These are phyloP conservation scores for Cutaneotrichosporon sp. DNA, from an alignment of 1,284 basidiomycete genomes.

Conservation along the genomic window DNA sequence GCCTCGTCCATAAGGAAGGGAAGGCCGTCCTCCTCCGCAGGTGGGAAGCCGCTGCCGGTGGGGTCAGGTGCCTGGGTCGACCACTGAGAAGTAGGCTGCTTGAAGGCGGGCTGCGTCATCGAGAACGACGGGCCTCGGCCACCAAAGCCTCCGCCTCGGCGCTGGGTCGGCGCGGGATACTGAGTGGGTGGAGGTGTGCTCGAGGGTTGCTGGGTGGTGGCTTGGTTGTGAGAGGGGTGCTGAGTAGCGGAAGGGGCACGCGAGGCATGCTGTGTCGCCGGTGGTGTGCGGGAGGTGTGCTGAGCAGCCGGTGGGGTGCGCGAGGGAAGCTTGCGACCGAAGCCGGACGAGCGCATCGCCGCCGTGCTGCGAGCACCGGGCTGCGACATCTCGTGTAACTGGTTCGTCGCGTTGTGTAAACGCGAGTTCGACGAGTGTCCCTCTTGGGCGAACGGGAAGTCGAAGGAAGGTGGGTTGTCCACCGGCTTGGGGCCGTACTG, in stretches of 20 bases:
- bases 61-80: too few relatives aligned
- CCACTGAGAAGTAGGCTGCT: too few relatives aligned
- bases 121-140: neutral
- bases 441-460: slow-evolving; percentile 2
- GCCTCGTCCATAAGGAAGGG: neutral
- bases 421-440: neutral
- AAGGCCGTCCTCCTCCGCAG: neutral
- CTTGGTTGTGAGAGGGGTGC: too few relatives aligned
- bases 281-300: neutral
- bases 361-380: too few relatives aligned
- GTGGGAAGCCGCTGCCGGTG: too few relatives aligned
- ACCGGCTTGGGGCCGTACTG: neutral
- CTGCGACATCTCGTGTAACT: neutral
- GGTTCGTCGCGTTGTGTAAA: neutral
- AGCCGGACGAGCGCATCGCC: neutral
- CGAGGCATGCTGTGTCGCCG: neutral
- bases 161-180: neutral
- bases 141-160: neutral
- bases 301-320: neutral
- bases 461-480: neutral
- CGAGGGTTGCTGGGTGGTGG: too few relatives aligned
- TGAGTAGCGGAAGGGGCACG: neutral
- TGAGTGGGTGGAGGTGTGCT: too few relatives aligned
- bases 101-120: neutral
- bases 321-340: neutral